Conservation (phyloP, 768 basidiomycete species). For the Dacryopinax spathularia region DNA sequence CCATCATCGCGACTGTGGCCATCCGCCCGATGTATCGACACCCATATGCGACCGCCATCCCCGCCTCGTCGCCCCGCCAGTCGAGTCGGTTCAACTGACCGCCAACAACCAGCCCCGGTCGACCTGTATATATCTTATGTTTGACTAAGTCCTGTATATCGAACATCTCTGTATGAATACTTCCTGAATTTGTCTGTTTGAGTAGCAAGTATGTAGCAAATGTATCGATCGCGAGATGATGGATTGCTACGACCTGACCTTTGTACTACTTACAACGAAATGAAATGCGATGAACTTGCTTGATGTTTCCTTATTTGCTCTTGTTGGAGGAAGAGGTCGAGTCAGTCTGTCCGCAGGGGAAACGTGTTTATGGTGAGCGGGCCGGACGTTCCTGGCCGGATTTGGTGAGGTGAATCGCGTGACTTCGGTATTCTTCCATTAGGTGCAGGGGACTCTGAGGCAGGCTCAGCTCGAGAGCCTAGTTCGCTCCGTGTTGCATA, state of each 20-base stretch:
- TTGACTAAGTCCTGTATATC: neutral
- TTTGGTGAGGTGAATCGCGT: too few relatives aligned
- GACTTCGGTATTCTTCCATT: too few relatives aligned
- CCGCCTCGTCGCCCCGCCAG: neutral
- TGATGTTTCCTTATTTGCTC: too few relatives aligned
- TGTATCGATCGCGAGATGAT: neutral
- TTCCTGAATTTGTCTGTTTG: neutral
- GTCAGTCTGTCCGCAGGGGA: too few relatives aligned
- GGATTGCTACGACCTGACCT: neutral
- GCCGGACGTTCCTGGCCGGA: too few relatives aligned
- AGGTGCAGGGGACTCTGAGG: too few relatives aligned
- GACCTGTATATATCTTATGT: neutral
- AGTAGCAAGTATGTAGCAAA: neutral
- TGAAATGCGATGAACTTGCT: too few relatives aligned
- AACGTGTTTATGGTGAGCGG: too few relatives aligned
- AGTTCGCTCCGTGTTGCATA: too few relatives aligned
- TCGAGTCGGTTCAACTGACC: neutral
- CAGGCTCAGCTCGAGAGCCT: too few relatives aligned
- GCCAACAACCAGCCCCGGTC: neutral
- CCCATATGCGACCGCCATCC: neutral
- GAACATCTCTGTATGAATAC: neutral
- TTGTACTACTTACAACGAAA: neutral
- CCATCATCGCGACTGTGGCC: neutral
- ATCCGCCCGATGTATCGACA: neutral
- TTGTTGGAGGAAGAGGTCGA: too few relatives aligned